Base-by-base conservation (phyloP, 2,329 filamentous ascomycete genomes). In the Aspergillus viridinutans region DNA sequence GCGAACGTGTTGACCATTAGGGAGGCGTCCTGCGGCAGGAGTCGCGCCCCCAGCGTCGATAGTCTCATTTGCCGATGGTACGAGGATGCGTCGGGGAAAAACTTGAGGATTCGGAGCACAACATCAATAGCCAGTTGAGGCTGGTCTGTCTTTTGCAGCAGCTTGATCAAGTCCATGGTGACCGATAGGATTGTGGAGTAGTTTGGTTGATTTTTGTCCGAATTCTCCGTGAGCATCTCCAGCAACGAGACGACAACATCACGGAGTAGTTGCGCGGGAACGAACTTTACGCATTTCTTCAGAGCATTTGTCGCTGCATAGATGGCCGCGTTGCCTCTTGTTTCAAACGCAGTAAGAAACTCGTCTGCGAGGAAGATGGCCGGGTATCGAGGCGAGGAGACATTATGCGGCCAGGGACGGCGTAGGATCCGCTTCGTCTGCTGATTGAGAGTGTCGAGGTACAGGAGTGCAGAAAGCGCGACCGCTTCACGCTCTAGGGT, bases 391-490 rank as follows among this genome's bases (percentile, higher is more conserved):
- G 14, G 38, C 38, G n/a, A 40, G 38, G 14, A 12, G 38, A 4
- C 40, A 14, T 9, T 42, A n/a, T 29, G 25, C 10, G 51, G 58
- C 38, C 57, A 61, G 26, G 50, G 43, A 28, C 55, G 55, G 3
- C 57, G 51, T 7, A 51, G 47, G 12, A 61, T 50, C 20, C 21
- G 35, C 38, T 3, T 54, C 20, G 7, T 48, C 21, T 9, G 45
- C 52, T 3, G 38, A 4, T 14, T 48, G 17, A 58, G 40, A 3
- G 52, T 58, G 35, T 64, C 58, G 6, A 66, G 49, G 49, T 56
- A 62, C 9, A 66, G 54, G 2, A 65, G 21, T n/a, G 61, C 58
- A 10, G 60, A 65, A 3, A 65, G 32, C 2, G 58, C 38, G 38
- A 61, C 26, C 2, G 60, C 52, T 28, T 66, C 64, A 2, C 49